Evolutionary conservation across 768 basidiomycete species (phyloP).

Genomic region (Lactifluus rugatus): DNA sequence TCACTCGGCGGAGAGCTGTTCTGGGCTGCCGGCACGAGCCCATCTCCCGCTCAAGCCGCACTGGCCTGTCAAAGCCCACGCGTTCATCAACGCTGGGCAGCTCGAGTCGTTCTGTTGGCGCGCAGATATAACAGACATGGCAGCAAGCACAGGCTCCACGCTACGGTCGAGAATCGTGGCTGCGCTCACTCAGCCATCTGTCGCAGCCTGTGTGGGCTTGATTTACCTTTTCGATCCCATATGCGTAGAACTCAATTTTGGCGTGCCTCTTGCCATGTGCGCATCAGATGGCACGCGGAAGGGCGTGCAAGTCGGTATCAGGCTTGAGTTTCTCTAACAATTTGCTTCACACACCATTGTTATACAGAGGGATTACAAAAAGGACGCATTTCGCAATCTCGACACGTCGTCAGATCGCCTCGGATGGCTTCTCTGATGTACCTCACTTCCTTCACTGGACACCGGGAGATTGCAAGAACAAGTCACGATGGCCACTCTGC

Average conservation of each 20-base stretch:
- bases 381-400: no score
- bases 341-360: no score
- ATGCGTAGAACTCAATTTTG: slow-evolving; percentile 82
- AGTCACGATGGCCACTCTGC: no score
- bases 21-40: slow-evolving; percentile 67
- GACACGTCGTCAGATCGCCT: no score
- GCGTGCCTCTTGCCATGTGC: slow-evolving; percentile 65
- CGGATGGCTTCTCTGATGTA: no score
- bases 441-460: no score
- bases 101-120: slow-evolving; percentile 38
- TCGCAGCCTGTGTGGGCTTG: slow-evolving; percentile 75
- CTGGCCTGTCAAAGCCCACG: slow-evolving; percentile 82
- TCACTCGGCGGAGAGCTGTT: slow-evolving; percentile 75
- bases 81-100: slow-evolving; percentile 74
- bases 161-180: slow-evolving; percentile 25
- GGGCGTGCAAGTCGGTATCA: slow-evolving; percentile 76
- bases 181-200: slow-evolving; percentile 46
- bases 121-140: slow-evolving; percentile 27
- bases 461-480: no score
- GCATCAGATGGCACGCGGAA: slow-evolving; percentile 55
- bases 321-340: slow-evolving; percentile 61
- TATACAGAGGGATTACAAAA: no score
- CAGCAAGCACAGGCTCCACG: slow-evolving; percentile 14
- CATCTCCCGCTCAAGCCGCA: slow-evolving; percentile 60
- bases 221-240: slow-evolving; percentile 77